A percentile compares a stretch with the other conserved stretches of the same genome.
phyloP scores from a whole-genome alignment of 495 filamentous ascomycete genomes.

The Apodospora peruviana region DNA sequence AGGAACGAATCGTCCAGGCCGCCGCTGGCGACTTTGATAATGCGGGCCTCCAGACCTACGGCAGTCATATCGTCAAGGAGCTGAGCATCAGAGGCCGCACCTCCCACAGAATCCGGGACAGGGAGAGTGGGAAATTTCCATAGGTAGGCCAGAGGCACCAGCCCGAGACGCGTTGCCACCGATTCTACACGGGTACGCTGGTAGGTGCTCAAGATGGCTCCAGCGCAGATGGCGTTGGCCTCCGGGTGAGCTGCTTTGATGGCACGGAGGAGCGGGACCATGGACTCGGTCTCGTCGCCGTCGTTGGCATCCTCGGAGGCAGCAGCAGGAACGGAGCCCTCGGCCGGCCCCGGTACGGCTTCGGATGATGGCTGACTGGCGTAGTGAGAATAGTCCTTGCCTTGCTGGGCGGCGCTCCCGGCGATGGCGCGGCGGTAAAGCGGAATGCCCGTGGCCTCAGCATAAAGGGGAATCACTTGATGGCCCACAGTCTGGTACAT shows the following conservation, averaged over 20 bases:
- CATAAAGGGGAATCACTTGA: conserved; percentile 78
- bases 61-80: conserved; percentile 78
- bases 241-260: conserved; percentile 62
- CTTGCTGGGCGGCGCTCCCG: conserved; percentile 60
- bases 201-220: conserved; percentile 91
- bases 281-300: conserved; percentile 79
- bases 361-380: conserved; percentile 1
- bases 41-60: conserved; percentile 70
- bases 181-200: conserved; percentile 92
- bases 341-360: conserved; percentile 7
- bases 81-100: conserved; percentile 36
- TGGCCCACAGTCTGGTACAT: conserved; percentile 99
- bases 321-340: neutral
- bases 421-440: conserved; percentile 71
- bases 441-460: conserved; percentile 66
- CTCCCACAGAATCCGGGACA: neutral
- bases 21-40: conserved; percentile 91
- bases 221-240: conserved; percentile 79
- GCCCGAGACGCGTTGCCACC: conserved; percentile 68
- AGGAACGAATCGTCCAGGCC: conserved; percentile 77
- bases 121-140: conserved; percentile 86
- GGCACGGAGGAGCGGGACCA: conserved; percentile 63
- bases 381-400: conserved; percentile 50
- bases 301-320: conserved; percentile 38
- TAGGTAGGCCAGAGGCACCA: conserved; percentile 76